Evolutionary conservation across 768 basidiomycete species (phyloP).

Genomic region (Chalciporus piperatus): DNA sequence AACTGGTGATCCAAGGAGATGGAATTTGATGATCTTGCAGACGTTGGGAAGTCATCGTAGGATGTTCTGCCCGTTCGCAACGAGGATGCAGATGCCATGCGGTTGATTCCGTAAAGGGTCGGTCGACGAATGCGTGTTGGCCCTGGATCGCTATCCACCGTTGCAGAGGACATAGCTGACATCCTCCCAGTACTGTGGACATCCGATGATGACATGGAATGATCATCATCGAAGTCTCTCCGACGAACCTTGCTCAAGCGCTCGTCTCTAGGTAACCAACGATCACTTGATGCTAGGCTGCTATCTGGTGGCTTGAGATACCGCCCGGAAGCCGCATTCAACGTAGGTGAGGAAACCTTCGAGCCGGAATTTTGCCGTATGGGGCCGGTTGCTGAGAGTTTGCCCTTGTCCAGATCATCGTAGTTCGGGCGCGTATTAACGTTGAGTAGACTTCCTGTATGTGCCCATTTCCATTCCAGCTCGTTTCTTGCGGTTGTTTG

Average conservation of each 20-base stretch:
- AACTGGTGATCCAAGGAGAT: constrained; percentile 75
- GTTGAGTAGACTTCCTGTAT: constrained; percentile 42
- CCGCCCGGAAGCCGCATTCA: constrained; percentile 62
- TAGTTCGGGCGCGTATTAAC: constrained; percentile 34
- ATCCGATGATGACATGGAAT: constrained; percentile 88
- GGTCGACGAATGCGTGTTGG: constrained; percentile 65
- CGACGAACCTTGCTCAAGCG: constrained; percentile 74
- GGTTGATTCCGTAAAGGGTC: constrained; percentile 62
- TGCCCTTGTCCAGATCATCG: constrained; percentile 40
- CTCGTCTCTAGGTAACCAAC: constrained; percentile 52
- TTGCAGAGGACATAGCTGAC: constrained; percentile 78
- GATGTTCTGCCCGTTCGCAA: constrained; percentile 55
- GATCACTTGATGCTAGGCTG: constrained; percentile 37
- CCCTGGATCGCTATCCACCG: constrained; percentile 85
- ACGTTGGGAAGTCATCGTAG: constrained; percentile 69
- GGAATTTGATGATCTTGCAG: constrained; percentile 77
- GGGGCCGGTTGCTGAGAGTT: constrained; percentile 57
- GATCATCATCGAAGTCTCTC: constrained; percentile 85
- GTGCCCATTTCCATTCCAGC: constrained; percentile 57
- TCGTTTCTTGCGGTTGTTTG: constrained; percentile 49
- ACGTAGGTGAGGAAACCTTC: constrained; percentile 43
- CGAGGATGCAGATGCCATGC: constrained; percentile 76
- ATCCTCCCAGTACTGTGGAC: constrained; percentile 70
- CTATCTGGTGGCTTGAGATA: constrained; percentile 42
- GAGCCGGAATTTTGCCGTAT: constrained; percentile 53